Conservation (phyloP, 2,329 filamentous ascomycete genomes). For the Aspergillus sp. region DNA sequence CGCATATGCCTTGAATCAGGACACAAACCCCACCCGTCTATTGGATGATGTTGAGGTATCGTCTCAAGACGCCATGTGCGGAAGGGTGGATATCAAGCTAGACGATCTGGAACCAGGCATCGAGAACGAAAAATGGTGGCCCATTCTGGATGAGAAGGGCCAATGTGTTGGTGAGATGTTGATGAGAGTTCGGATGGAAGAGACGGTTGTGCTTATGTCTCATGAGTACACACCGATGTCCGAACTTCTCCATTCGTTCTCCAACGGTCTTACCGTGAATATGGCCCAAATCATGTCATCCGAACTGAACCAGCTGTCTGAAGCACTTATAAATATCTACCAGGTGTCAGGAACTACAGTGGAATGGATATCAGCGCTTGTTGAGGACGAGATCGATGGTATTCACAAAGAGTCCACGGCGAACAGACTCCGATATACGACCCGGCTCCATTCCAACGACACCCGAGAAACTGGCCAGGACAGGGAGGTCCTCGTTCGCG, state of each 20-base stretch:
- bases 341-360: conserved; percentile 81
- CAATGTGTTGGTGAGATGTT: conserved; percentile 80
- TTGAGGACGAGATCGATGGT: conserved; percentile 96
- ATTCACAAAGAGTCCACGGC: conserved; percentile 77
- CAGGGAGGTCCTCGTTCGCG: conserved; percentile 60
- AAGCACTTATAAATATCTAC: conserved; percentile 89
- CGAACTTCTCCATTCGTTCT: conserved; percentile 81
- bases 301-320: conserved; percentile 76
- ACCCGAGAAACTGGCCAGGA: conserved; percentile 57
- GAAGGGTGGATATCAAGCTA: conserved; percentile 74
- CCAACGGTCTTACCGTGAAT: conserved; percentile 77
- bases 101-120: conserved; percentile 75
- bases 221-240: conserved; percentile 82
- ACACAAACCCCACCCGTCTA: conserved; percentile 40
- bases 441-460: conserved; percentile 63
- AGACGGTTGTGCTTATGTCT: conserved; percentile 83
- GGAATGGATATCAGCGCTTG: conserved; percentile 89
- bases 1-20: conserved; percentile 42
- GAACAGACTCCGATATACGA: conserved; percentile 60
- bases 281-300: conserved; percentile 76
- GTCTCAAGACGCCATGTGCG: conserved; percentile 47
- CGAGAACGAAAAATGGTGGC: conserved; percentile 86
- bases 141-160: conserved; percentile 72
- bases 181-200: conserved; percentile 78
- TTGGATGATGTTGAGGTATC: conserved; percentile 49